Base-by-base conservation (phyloP, 495 filamentous ascomycete genomes). In the Penicillium samsonianum region DNA sequence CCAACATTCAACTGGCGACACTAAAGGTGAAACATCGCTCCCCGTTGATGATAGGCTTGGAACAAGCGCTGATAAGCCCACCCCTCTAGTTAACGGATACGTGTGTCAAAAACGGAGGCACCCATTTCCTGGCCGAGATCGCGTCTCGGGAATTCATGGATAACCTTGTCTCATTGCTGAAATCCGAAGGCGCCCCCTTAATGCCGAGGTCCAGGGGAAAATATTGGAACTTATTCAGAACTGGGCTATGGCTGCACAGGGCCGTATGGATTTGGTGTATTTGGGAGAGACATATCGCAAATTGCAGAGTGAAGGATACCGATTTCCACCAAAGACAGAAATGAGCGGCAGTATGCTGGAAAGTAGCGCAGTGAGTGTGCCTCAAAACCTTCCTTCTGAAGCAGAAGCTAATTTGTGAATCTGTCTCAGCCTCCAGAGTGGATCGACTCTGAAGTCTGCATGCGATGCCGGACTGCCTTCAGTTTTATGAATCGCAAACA, bases 71-170 rank as follows among this genome's bases (percentile, higher is more conserved):
- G 40, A 73, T 46, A 25, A 47, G 28, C 41, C 1, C 9, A 17
- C 38, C 49, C 23, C 56, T 65, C 44, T 69, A 85, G 87, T 87
- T 98, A 58, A 96, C 93, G 30, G 94, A 98, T 77, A 98, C 94
- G 6, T 98, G 94, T 68, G 93, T 98, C 30, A 98, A 98, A 73
- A 98, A 98, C 74, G 94, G 94, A 23, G 94, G 94, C 43, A 84
- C 87, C n/a, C 94, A 98, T 73, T 98, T 98, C 67, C 84, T 98
- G 42, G 80, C 86, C 48, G 94, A 98, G 73, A 92, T 98, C 57
- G 93, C 94, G 14, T 96, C 92, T 3, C 84, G 93, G 55, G 94
- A 98, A 75, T 98, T 98, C 63, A 95, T 98, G 90, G 94, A 98
- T 72, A 97, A 96, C 65, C 73, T 98, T 31, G 89, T 92, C 10